Percentiles rank a stretch among this genome's conserved stretches.
These are phyloP conservation scores for Solanum sparsipilum DNA, from an alignment of 257 asterid species.

Conservation along the genomic window DNA sequence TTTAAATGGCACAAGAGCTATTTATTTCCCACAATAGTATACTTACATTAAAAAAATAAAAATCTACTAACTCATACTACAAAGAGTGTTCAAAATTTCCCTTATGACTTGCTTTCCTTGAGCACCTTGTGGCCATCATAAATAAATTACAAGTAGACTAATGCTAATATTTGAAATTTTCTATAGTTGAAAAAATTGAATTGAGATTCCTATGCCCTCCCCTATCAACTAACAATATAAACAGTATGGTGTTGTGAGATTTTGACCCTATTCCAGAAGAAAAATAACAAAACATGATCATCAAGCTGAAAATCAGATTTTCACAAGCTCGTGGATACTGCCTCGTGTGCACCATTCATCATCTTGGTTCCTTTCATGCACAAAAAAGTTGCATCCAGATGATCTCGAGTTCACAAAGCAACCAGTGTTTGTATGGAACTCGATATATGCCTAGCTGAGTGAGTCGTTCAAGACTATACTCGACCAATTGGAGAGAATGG, in stretches of 20 bases:
- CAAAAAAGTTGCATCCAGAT: neutral
- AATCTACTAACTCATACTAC: neutral
- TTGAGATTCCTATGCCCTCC: constrained; percentile 10
- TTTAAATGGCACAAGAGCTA: neutral
- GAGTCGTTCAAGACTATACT: constrained; percentile 27
- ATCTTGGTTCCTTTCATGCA: neutral
- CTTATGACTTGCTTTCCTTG: neutral
- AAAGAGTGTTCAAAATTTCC: neutral
- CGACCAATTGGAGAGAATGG: constrained; percentile 90
- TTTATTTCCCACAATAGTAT: neutral
- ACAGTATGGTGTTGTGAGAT: constrained; percentile 10
- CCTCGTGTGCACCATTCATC: neutral
- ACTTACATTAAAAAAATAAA: neutral
- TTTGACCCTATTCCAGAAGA: neutral
- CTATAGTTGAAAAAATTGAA: constrained; percentile 8
- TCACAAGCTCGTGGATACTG: neutral
- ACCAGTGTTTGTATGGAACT: neutral
- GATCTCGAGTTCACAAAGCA: neutral
- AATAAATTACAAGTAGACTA: neutral
- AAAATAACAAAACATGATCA: neutral
- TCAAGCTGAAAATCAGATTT: neutral
- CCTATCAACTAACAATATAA: constrained; percentile 21
- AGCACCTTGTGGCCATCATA: neutral
- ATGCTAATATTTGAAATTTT: constrained; percentile 1
- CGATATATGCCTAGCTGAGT: too few relatives aligned